Conservation (phyloP, 139 green algal species). For the Deuterostichococcus epilithicus region DNA sequence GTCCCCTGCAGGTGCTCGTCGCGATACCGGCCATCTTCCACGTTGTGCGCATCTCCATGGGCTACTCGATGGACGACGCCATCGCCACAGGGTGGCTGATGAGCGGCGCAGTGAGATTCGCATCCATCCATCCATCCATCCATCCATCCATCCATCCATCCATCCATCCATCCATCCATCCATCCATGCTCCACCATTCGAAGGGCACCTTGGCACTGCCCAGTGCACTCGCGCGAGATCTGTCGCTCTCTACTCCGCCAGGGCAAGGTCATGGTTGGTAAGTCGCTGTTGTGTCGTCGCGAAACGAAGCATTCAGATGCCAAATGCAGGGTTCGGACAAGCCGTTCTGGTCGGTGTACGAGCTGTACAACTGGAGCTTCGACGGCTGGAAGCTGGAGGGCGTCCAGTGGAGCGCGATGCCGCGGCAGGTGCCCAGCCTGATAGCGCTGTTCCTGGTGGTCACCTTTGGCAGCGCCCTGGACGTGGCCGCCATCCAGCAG, state of each 20-base stretch:
- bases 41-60: conserved; percentile 28
- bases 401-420: conserved; percentile 40
- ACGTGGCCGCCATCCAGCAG: conserved; percentile 60
- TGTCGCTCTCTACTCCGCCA: too few species aligned
- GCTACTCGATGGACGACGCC: conserved; percentile 43
- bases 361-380: conserved; percentile 48
- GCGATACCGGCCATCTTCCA: conserved; percentile 51
- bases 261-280: too few species aligned
- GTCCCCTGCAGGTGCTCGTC: conserved; percentile 25
- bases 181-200: too few species aligned
- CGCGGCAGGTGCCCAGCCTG: conserved; percentile 20
- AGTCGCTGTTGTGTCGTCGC: too few species aligned
- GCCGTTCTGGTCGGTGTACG: conserved; percentile 68
- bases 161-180: too few species aligned
- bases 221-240: too few species aligned
- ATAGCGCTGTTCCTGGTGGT: conserved; percentile 66
- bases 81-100: conserved; percentile 57
- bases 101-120: conserved; percentile 35
- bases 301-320: background rate
- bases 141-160: too few species aligned
- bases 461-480: conserved; percentile 69
- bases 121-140: conserved; percentile 7
- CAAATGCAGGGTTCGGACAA: background rate
- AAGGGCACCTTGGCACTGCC: too few species aligned
- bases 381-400: conserved; percentile 23